Evolutionary conservation across 2,329 filamentous ascomycete genomes (phyloP).

Genomic region (Fusarium drepaniforme): DNA sequence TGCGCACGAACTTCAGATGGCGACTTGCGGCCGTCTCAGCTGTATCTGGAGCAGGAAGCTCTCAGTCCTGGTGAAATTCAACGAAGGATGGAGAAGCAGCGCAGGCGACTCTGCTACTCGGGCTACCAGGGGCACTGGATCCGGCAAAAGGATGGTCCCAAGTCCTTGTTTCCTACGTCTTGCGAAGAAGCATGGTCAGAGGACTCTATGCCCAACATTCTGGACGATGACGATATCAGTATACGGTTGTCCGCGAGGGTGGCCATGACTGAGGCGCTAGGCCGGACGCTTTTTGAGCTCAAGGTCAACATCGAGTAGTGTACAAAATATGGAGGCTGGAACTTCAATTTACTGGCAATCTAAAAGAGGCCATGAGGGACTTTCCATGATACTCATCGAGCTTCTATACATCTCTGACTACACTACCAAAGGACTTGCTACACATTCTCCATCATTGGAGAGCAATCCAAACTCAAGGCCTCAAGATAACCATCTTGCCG

Average conservation of each 20-base stretch:
- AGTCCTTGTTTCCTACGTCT: slow-evolving; percentile 29
- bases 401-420: neutral
- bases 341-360: neutral
- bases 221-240: neutral
- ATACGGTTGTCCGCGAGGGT: slow-evolving; percentile 14
- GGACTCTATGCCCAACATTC: slow-evolving; percentile 22
- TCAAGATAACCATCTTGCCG: slow-evolving; percentile 25
- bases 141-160: neutral
- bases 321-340: neutral
- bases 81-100: slow-evolving; percentile 21
- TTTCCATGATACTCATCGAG: neutral
- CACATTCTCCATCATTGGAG: neutral
- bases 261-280: slow-evolving; percentile 21
- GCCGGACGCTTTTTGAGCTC: slow-evolving; percentile 35
- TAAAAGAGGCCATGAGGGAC: neutral
- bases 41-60: slow-evolving; percentile 12
- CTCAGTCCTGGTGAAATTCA: slow-evolving; percentile 27
- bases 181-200: slow-evolving; percentile 7
- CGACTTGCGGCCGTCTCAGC: slow-evolving; percentile 9
- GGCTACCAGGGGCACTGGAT: slow-evolving; percentile 1
- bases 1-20: neutral
- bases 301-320: slow-evolving; percentile 11
- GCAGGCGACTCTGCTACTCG: slow-evolving; percentile 9
- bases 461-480: slow-evolving; percentile 1
- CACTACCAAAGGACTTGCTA: neutral